These are phyloP conservation scores for Buxus sempervirens DNA, from an alignment of 164 flowering plant species.

Conservation along the genomic window DNA sequence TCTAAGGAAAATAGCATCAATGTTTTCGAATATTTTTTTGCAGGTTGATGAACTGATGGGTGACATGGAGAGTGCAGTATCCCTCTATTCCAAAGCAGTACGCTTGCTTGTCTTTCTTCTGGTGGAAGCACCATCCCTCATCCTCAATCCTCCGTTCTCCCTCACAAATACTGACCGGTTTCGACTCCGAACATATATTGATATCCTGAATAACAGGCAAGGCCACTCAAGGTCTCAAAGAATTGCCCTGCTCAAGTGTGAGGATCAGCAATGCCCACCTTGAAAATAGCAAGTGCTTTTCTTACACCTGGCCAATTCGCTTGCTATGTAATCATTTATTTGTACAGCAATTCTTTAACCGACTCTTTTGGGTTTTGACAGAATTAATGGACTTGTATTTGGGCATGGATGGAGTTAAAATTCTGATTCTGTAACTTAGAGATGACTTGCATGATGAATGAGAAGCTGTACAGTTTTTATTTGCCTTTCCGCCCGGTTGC, in stretches of 20 bases:
- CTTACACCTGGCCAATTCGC: not conserved
- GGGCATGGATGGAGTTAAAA: not conserved
- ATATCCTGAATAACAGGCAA: constrained; percentile 66
- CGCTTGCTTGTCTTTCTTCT: constrained; percentile 65
- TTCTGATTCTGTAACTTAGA: not conserved
- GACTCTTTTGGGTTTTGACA: constrained; percentile 2
- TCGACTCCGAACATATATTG: constrained; percentile 76
- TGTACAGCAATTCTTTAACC: constrained; percentile 64
- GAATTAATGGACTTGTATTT: not conserved
- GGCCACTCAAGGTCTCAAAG: constrained; percentile 63
- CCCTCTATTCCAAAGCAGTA: constrained; percentile 71
- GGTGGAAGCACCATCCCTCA: constrained; percentile 89
- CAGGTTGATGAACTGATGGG: constrained; percentile 88
- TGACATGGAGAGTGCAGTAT: constrained; percentile 55
- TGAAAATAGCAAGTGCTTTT: constrained; percentile 12
- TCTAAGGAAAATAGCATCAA: not conserved
- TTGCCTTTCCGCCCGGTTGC: too few relatives aligned
- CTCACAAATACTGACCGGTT: constrained; percentile 76
- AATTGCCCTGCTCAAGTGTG: constrained; percentile 55
- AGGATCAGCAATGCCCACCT: constrained; percentile 39
- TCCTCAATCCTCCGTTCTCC: constrained; percentile 89
- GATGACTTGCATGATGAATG: not conserved
- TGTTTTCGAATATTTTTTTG: constrained; percentile 6
- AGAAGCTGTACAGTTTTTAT: not conserved
- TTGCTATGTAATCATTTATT: constrained; percentile 29